Base-by-base conservation (phyloP, 345 rosid species). In the Pugionium dolabratum region DNA sequence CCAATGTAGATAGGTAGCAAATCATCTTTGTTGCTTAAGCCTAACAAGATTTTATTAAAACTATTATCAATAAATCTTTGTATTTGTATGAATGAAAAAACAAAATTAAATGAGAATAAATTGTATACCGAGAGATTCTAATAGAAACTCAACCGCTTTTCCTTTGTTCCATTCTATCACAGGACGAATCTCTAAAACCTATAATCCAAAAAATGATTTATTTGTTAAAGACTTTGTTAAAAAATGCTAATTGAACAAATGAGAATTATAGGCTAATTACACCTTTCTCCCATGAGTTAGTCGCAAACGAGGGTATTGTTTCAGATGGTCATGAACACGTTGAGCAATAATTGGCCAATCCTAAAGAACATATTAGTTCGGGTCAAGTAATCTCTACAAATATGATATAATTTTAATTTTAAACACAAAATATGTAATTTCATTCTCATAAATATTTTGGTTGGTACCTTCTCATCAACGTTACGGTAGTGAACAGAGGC, bases 141-240 rank as follows among this genome's bases (percentile, higher is more conserved):
- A 86, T 59, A 94, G 75, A 78, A 94, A 94, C 65, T 90, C 88
- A 25, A 90, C 96, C 25, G 96, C 99, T 81, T 85, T 86, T 56
- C 99, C 99, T 78, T 90, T 94, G 59, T 90, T 82, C 99, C 99
- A 90, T 58, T 90, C 86, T 57, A 94, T 88, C 73, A 71, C 81
- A 54, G 97, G 99, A 77, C 99, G 97, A 79, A 94, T 75, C 79
- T 90, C 99, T 79, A 94, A 88, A 79, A 94, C 99, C 98, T 92
- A 49, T 30, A 59, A 34, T 40, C 41, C 40, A 36, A 67, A 59
- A 27, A 49, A 39, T 2, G 3, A n/a, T 9, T 28, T 28, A 28
- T n/a, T n/a, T 4, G 43, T 48, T 35, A 35, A 62, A 2, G n/a
- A 9, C 32, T 18, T 6, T 11, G 4, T 35, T 11, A 25, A 37